phyloP scores from a whole-genome alignment of 306 rosid genomes.

The Mimosa pudica region DNA sequence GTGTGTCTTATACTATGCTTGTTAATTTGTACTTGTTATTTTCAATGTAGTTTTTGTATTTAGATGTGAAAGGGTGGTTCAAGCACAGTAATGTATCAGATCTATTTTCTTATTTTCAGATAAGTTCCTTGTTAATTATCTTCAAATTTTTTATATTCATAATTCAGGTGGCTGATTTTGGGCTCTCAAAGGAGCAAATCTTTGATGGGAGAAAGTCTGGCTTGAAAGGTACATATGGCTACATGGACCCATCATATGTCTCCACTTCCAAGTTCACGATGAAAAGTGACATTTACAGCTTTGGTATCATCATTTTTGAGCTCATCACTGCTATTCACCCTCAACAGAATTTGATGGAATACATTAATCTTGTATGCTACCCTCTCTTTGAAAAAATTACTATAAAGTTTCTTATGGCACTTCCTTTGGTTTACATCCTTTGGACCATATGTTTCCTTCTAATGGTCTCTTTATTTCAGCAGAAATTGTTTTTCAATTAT shows the following conservation, averaged over 20 bases:
- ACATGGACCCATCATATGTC: constrained; percentile 73
- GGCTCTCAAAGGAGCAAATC: constrained; percentile 73
- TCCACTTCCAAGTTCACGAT: constrained; percentile 68
- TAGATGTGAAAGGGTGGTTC: background rate
- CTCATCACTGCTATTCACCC: constrained; percentile 83
- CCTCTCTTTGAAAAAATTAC: constrained; percentile 14
- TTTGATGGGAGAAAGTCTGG: constrained; percentile 71
- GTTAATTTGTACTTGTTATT: too few relatives aligned
- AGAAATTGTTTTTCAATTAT: background rate
- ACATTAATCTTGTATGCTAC: constrained; percentile 64
- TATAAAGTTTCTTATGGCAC: too few relatives aligned
- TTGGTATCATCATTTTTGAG: constrained; percentile 76
- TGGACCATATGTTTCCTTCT: background rate
- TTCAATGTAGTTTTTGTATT: too few relatives aligned
- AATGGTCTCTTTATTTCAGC: background rate
- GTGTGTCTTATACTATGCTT: too few relatives aligned
- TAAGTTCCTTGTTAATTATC: constrained; percentile 19
- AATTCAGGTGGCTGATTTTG: constrained; percentile 78
- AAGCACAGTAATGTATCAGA: background rate
- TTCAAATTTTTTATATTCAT: background rate
- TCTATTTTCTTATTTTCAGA: background rate
- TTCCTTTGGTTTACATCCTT: background rate
- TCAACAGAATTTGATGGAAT: constrained; percentile 76
- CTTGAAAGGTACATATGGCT: constrained; percentile 78
- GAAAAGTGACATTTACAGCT: constrained; percentile 86